Evolutionary conservation across 2,329 filamentous ascomycete genomes (phyloP), one percentile per base, ranked within the genome.

Genomic region (Hypoxylon sp.): DNA sequence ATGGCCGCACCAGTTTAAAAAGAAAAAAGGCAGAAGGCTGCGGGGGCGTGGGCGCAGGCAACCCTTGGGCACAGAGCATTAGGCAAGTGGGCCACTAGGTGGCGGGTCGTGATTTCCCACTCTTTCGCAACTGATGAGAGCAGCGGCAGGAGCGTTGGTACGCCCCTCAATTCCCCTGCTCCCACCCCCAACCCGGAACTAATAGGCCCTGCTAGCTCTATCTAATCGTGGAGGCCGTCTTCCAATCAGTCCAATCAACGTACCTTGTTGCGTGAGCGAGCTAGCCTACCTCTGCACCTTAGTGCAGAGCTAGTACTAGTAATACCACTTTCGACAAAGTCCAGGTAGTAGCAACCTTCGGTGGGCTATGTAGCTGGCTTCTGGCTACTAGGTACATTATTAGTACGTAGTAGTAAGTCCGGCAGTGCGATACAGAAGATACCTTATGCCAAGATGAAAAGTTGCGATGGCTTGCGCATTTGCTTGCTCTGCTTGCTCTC

Each of bases 1-100:
- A 79, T 74, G 74, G 75, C 77, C 76, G 77, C 73, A 78, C 75
- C 75, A 77, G 76, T 78, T 80, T 79, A 76, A 79, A 79, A 75
- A 76, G 75, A 79, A 79, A 75, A 77, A 61, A 46, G 23, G 47
- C 54, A 67, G 66, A 66, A 61, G 52, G 63, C 57, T 69, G 66
- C 65, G 64, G 68, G 67, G 66, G 56, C 61, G 45, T 72, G 67
- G 71, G 65, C 68, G 71, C 70, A 70, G 71, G 51, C 41, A 54
- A n/a, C n/a, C 34, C 41, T 37, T 25, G 37, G 34, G n/a, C 37
- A 41, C 46, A 51, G 53, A 47, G 23, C 51, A 58, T 51, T 60
- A 52, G 23, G 27, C 32, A 59, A 67, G 50, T 60, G 57, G 59
- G 51, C 47, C 52, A 54, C 48, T 64, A 52, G 61, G 68, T 67